Conservation (phyloP, 306 rosid species). For the Abrus pulchellus region DNA sequence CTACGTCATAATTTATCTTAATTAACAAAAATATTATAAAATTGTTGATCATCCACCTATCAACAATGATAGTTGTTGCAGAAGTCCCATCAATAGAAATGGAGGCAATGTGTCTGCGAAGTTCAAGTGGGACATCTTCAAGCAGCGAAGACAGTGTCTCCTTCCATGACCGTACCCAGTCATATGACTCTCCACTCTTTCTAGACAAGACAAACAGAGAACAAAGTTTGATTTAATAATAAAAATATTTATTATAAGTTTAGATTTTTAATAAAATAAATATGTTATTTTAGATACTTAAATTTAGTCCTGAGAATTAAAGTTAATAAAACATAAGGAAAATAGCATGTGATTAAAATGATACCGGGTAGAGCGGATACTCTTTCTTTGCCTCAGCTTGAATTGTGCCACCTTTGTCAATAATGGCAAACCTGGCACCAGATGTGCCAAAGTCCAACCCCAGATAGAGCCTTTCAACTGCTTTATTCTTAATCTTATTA, state of each 20-base stretch:
- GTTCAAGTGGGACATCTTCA: slow-evolving; percentile 71
- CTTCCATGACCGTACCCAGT: slow-evolving; percentile 87
- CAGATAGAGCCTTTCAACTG: slow-evolving; percentile 69
- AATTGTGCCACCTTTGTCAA: slow-evolving; percentile 67
- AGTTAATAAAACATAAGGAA: too few relatives aligned
- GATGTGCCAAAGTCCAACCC: slow-evolving; percentile 96
- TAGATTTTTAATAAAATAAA: too few relatives aligned
- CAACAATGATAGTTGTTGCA: slow-evolving; percentile 87
- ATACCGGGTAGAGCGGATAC: slow-evolving; percentile 73
- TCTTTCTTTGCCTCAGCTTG: slow-evolving; percentile 80
- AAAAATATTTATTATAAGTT: too few relatives aligned
- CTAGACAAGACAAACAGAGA: slow-evolving; percentile 71
- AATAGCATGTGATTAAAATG: background rate
- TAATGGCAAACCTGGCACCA: slow-evolving; percentile 86
- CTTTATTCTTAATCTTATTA: slow-evolving; percentile 36
- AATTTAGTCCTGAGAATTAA: too few relatives aligned
- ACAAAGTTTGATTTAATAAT: slow-evolving; percentile 5
- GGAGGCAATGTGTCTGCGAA: slow-evolving; percentile 66
- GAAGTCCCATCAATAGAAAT: slow-evolving; percentile 96
- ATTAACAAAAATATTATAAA: slow-evolving; percentile 10
- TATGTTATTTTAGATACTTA: too few relatives aligned
- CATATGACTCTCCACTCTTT: slow-evolving; percentile 73
- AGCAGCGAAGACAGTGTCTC: slow-evolving; percentile 76
- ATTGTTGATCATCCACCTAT: slow-evolving; percentile 63
- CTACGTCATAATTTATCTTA: slow-evolving; percentile 49